A percentile compares a stretch with the other conserved stretches of the same genome.
These are phyloP conservation scores for Pelargonium exstipulatum DNA, from an alignment of 441 rosid genomes.

Conservation along the genomic window DNA sequence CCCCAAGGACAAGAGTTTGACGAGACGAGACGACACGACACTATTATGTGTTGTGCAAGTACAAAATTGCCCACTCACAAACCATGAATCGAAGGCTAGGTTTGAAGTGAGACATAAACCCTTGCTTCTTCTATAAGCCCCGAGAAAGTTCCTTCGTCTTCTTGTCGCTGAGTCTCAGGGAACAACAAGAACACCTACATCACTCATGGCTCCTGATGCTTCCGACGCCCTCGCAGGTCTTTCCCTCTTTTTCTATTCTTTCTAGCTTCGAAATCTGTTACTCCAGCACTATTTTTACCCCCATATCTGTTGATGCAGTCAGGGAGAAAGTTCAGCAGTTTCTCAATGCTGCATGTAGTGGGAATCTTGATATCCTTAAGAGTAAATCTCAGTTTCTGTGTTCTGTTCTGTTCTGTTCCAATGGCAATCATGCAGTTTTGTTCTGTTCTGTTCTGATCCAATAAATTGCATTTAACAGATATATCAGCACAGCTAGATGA, in stretches of 20 bases:
- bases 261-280: not conserved
- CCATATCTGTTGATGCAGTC: constrained; percentile 30
- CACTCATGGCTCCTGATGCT: constrained; percentile 56
- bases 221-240: constrained; percentile 62
- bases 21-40: too few species aligned
- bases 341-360: constrained; percentile 66
- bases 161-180: too few species aligned
- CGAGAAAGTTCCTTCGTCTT: too few species aligned
- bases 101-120: too few species aligned
- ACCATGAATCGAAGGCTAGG: too few species aligned
- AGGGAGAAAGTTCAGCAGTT: constrained; percentile 77
- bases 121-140: too few species aligned
- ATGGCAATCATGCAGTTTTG: not conserved
- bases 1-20: too few species aligned
- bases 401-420: not conserved
- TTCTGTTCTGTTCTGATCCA: not conserved
- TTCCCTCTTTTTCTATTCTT: constrained; percentile 12
- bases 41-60: too few species aligned
- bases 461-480: constrained; percentile 31
- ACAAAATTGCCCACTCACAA: too few species aligned
- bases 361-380: constrained; percentile 77
- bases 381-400: constrained; percentile 35
- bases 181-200: not conserved
- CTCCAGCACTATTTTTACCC: constrained; percentile 13
- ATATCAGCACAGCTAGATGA: constrained; percentile 71